These are phyloP conservation scores for Moringa oleifera DNA, from an alignment of 345 rosid species.

Conservation along the genomic window DNA sequence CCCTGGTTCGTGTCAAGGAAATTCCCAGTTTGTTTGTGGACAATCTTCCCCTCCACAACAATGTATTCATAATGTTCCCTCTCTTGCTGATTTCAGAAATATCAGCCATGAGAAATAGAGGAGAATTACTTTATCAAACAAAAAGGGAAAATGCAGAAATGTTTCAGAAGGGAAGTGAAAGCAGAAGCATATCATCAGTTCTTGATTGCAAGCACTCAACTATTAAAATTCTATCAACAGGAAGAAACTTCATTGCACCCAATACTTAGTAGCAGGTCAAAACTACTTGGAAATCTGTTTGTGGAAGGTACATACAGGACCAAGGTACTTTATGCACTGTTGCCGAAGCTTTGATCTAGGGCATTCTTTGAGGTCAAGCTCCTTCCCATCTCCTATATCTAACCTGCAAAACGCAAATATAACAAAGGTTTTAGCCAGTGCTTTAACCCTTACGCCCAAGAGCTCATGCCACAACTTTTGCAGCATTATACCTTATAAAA, in stretches of 20 bases:
- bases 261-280: background rate
- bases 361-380: constrained; percentile 57
- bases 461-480: background rate
- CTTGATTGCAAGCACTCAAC: constrained; percentile 7
- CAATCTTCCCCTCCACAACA: constrained; percentile 55
- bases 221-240: no score
- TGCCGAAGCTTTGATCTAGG: constrained; percentile 60
- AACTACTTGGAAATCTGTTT: background rate
- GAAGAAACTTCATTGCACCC: background rate
- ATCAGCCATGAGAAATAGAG: background rate
- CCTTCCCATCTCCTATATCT: constrained; percentile 87
- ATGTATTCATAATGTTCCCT: constrained; percentile 69
- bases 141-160: no score
- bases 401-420: constrained; percentile 43
- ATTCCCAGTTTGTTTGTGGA: constrained; percentile 50
- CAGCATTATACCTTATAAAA: background rate
- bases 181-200: background rate
- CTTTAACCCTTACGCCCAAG: background rate
- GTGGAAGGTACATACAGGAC: constrained; percentile 61
- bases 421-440: constrained; percentile 5
- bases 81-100: constrained; percentile 62
- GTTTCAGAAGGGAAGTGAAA: background rate
- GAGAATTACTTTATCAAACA: background rate
- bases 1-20: constrained; percentile 50
- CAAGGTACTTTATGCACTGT: constrained; percentile 83